phyloP scores from a whole-genome alignment of 108 stramenopile genomes.

The Pelagomonas calceolata region DNA sequence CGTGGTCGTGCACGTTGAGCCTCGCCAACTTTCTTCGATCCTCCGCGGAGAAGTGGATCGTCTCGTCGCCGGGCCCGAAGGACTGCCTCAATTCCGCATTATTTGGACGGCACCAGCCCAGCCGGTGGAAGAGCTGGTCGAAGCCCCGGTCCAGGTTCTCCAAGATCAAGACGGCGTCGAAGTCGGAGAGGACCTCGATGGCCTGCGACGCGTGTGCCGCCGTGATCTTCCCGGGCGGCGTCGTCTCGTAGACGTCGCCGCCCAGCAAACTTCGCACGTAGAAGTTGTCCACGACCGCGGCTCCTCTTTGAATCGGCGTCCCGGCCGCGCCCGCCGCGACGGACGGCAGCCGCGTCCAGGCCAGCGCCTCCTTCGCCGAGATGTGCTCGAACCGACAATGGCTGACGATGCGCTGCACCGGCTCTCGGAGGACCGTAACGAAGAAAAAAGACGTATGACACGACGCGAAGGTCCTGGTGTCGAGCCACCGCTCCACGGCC shows the following conservation, averaged over 20 bases:
- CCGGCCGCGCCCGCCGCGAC: neutral
- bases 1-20: neutral
- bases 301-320: too few relatives aligned
- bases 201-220: neutral
- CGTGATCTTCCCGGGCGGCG: neutral
- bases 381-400: neutral
- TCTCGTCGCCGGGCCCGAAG: neutral
- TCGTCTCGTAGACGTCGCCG: neutral
- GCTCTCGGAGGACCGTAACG: neutral
- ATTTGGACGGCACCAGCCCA: neutral
- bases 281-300: neutral
- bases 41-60: neutral
- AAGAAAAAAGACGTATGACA: neutral
- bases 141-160: neutral
- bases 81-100: neutral
- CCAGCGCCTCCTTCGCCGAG: neutral
- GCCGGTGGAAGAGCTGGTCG: neutral
- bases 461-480: neutral
- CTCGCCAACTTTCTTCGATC: neutral
- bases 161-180: neutral
- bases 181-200: neutral
- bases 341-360: neutral
- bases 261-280: neutral
- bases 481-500: neutral
- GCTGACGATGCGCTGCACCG: neutral